Evolutionary conservation across 1,284 basidiomycete genomes (phyloP).

Genomic region (Coriolopsis trogii): DNA sequence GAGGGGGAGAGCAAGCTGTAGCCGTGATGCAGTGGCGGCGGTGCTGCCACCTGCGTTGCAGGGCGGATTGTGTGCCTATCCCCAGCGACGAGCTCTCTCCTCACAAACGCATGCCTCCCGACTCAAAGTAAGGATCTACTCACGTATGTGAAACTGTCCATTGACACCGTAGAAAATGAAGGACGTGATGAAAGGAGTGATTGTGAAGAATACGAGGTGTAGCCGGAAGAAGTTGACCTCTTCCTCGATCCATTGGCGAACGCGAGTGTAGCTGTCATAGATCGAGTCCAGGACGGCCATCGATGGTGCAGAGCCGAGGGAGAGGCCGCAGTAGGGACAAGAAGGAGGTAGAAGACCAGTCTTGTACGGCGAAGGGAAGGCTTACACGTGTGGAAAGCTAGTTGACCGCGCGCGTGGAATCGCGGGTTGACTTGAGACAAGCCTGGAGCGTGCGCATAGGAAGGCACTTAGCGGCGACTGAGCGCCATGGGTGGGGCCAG

Average conservation of each 20-base stretch:
- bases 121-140: slow-evolving; percentile 4
- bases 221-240: slow-evolving; percentile 56
- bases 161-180: slow-evolving; percentile 61
- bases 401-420: too few relatives aligned
- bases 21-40: too few relatives aligned
- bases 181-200: slow-evolving; percentile 58
- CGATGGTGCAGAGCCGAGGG: not conserved
- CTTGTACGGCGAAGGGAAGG: not conserved
- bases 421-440: too few relatives aligned
- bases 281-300: slow-evolving; percentile 19
- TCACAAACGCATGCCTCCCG: too few relatives aligned
- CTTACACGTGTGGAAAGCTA: slow-evolving; percentile 2
- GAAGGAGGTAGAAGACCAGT: not conserved
- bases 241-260: slow-evolving; percentile 22
- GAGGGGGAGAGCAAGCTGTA: too few relatives aligned
- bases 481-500: too few relatives aligned
- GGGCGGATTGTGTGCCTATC: too few relatives aligned
- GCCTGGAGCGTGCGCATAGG: too few relatives aligned
- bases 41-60: too few relatives aligned
- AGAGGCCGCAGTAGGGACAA: not conserved
- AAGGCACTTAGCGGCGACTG: too few relatives aligned
- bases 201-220: slow-evolving; percentile 57
- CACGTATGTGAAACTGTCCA: slow-evolving; percentile 46
- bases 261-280: slow-evolving; percentile 8
- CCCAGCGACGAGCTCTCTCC: too few relatives aligned